Conservation (phyloP, 2,329 filamentous ascomycete genomes). For the Aureobasidium vineae region DNA sequence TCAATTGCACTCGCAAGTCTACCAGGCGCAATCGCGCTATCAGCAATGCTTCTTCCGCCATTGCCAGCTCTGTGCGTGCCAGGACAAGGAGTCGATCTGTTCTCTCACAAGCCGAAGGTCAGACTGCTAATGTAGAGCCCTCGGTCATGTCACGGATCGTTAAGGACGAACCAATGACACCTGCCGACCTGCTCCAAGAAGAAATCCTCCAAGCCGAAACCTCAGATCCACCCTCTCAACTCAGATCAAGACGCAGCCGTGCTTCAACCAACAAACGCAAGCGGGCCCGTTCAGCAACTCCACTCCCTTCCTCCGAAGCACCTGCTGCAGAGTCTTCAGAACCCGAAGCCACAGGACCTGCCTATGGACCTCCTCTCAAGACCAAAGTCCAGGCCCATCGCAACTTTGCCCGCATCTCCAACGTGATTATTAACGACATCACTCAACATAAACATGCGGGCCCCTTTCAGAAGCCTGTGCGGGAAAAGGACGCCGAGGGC, state of each 20-base stretch:
- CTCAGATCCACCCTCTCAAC: constrained; percentile 32
- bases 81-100: constrained; percentile 52
- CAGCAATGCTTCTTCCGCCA: constrained; percentile 49
- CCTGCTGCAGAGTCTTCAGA: not conserved
- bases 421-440: constrained; percentile 53
- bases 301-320: constrained; percentile 17
- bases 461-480: constrained; percentile 51
- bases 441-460: constrained; percentile 52
- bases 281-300: constrained; percentile 36
- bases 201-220: constrained; percentile 30
- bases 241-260: constrained; percentile 29
- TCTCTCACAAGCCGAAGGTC: constrained; percentile 46
- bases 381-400: constrained; percentile 46
- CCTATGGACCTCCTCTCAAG: constrained; percentile 28
- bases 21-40: constrained; percentile 36
- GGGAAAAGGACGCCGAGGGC: constrained; percentile 51
- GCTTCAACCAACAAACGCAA: constrained; percentile 43
- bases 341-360: not conserved
- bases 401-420: constrained; percentile 50
- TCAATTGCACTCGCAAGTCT: constrained; percentile 18
- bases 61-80: constrained; percentile 46
- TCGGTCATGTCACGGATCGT: constrained; percentile 42
- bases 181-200: constrained; percentile 39
- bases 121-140: constrained; percentile 42
- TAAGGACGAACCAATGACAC: constrained; percentile 50